These are phyloP conservation scores for Spongospora subterranea DNA, from an alignment of 208 protist genomes.

Conservation along the genomic window DNA sequence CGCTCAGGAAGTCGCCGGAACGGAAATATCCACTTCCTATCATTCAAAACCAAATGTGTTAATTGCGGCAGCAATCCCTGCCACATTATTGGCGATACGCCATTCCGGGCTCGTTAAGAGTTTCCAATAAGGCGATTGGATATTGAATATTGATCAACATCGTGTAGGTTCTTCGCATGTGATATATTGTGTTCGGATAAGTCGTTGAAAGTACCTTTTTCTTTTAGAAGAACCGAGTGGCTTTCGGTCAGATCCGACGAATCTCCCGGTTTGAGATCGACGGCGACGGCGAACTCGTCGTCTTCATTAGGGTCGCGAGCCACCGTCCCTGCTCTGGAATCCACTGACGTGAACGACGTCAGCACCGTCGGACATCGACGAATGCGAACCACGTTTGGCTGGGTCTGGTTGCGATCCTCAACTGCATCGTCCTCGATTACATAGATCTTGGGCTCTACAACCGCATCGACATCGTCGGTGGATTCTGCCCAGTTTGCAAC, in stretches of 20 bases:
- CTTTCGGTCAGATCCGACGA: background rate
- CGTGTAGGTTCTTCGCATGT: too few species aligned
- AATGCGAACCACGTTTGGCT: background rate
- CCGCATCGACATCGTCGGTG: background rate
- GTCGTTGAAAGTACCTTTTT: too few species aligned
- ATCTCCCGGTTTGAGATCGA: background rate
- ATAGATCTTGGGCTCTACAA: background rate
- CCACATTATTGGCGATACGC: too few species aligned
- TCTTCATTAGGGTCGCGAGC: constrained; percentile 44
- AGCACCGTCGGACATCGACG: background rate
- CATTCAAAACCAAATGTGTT: too few species aligned
- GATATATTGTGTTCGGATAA: too few species aligned
- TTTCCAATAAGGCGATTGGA: too few species aligned
- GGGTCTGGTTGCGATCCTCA: background rate
- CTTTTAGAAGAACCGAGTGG: background rate
- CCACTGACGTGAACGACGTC: background rate
- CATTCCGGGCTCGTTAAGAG: too few species aligned
- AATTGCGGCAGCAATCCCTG: too few species aligned
- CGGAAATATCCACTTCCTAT: background rate
- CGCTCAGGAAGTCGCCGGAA: background rate
- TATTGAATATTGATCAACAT: too few species aligned
- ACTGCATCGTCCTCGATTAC: background rate
- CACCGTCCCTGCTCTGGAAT: background rate
- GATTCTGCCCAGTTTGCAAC: background rate
- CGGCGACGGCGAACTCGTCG: constrained; percentile 46